These are phyloP conservation scores for Forsythia viridissima DNA, from an alignment of 257 asterid species.

Conservation along the genomic window DNA sequence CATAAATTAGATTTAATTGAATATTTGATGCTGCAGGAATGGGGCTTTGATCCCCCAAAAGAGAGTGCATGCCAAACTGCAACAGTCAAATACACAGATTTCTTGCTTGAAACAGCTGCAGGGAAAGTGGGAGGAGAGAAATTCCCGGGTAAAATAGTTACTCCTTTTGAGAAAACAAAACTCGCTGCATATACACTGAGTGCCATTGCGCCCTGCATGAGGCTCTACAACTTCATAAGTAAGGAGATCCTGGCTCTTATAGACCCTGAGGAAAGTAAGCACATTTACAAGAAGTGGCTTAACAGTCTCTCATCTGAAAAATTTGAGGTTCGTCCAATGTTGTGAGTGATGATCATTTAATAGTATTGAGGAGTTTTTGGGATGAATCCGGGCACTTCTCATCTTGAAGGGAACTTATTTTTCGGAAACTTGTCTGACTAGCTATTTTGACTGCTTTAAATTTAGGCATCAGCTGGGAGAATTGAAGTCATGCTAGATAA, in stretches of 20 bases:
- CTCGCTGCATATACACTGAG: conserved; percentile 67
- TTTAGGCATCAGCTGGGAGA: conserved; percentile 60
- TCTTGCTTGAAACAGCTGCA: conserved; percentile 65
- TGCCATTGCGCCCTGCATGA: conserved; percentile 73
- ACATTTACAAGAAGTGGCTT: conserved; percentile 65
- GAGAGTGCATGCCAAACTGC: conserved; percentile 41
- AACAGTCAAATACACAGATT: conserved; percentile 51
- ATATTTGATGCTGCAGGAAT: conserved; percentile 40
- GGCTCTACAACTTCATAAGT: conserved; percentile 56
- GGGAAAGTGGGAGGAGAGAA: conserved; percentile 66
- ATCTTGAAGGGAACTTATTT: conserved; percentile 4
- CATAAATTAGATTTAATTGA: background rate
- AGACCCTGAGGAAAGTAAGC: conserved; percentile 38
- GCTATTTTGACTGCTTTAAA: conserved; percentile 27
- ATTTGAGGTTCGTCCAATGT: conserved; percentile 49
- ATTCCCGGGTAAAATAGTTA: conserved; percentile 49
- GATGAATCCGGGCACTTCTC: background rate
- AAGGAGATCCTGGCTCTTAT: conserved; percentile 48
- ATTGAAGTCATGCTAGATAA: conserved; percentile 69
- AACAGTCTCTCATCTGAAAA: conserved; percentile 48
- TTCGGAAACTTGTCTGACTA: conserved; percentile 25
- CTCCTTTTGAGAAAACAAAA: conserved; percentile 73
- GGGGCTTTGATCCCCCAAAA: conserved; percentile 71
- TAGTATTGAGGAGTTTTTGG: conserved; percentile 4
- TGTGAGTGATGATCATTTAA: conserved; percentile 10